phyloP scores from a whole-genome alignment of 257 asterid species.

The Gentiana straminea region DNA sequence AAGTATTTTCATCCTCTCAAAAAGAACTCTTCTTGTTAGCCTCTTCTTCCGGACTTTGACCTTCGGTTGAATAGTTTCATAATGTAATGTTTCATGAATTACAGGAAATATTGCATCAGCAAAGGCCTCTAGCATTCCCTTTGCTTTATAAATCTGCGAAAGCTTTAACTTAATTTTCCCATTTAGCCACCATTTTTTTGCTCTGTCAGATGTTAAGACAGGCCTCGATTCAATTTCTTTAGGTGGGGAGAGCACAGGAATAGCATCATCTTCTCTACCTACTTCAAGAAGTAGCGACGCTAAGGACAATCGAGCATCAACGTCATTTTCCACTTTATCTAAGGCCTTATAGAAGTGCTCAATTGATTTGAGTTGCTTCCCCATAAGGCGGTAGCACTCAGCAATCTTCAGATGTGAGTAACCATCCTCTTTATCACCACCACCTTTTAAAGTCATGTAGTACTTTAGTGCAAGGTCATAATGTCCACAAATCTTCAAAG shows the following conservation, averaged over 20 bases:
- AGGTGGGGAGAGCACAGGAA: constrained; percentile 77
- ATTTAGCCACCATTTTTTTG: constrained; percentile 61
- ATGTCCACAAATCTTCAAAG: constrained; percentile 43
- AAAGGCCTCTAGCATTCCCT: constrained; percentile 53
- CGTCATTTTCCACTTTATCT: constrained; percentile 36
- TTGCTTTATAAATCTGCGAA: constrained; percentile 58
- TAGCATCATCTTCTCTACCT: constrained; percentile 70
- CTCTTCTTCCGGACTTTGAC: constrained; percentile 38
- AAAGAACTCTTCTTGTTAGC: constrained; percentile 50
- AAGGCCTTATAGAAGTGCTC: constrained; percentile 56
- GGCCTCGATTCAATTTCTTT: constrained; percentile 32
- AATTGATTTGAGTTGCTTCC: constrained; percentile 38
- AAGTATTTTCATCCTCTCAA: constrained; percentile 60
- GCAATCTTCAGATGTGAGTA: constrained; percentile 54
- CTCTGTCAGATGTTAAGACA: constrained; percentile 17
- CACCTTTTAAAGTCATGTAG: constrained; percentile 52
- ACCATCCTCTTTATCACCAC: constrained; percentile 39
- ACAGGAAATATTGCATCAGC: constrained; percentile 59
- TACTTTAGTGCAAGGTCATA: constrained; percentile 50
- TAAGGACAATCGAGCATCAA: constrained; percentile 61
- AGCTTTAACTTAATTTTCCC: constrained; percentile 75
- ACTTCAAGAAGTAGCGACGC: constrained; percentile 77
- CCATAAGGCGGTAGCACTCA: constrained; percentile 41
- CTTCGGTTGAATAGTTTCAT: constrained; percentile 50
- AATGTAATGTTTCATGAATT: constrained; percentile 55